Evolutionary conservation across 2,329 filamentous ascomycete species (phyloP).

Genomic region (Dactylellina leptospora): DNA sequence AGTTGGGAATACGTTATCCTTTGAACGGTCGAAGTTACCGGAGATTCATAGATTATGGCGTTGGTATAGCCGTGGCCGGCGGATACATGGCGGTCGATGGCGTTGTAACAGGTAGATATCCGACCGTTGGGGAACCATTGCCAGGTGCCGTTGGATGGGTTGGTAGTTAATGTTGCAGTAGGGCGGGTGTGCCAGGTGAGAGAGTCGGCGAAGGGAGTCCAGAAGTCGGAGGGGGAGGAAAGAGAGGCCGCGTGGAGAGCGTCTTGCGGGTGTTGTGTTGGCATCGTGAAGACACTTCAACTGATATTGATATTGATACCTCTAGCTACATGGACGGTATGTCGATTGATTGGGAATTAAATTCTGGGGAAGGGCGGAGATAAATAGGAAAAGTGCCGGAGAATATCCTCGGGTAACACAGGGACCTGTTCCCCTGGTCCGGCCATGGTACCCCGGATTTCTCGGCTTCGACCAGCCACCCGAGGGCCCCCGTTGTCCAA

Average conservation of each 20-base stretch:
- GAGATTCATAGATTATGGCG: slow-evolving; percentile 87
- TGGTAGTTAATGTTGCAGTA: slow-evolving; percentile 67
- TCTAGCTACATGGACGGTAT: too few relatives aligned
- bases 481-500: not conserved
- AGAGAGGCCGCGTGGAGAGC: slow-evolving; percentile 69
- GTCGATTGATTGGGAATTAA: not conserved
- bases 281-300: slow-evolving; percentile 9
- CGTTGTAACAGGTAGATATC: slow-evolving; percentile 92
- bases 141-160: slow-evolving; percentile 72
- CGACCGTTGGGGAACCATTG: slow-evolving; percentile 89
- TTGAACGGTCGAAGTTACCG: slow-evolving; percentile 77
- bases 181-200: slow-evolving; percentile 84
- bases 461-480: not conserved
- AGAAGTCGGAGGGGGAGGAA: slow-evolving; percentile 75
- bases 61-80: slow-evolving; percentile 76
- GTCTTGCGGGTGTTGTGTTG: slow-evolving; percentile 62
- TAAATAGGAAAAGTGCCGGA: slow-evolving; percentile 10
- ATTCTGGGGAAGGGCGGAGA: not conserved
- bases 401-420: slow-evolving; percentile 43
- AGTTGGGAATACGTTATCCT: slow-evolving; percentile 78
- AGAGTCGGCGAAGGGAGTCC: slow-evolving; percentile 76
- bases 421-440: slow-evolving; percentile 33
- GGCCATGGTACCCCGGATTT: slow-evolving; percentile 48
- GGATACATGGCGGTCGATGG: slow-evolving; percentile 85
- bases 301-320: too few relatives aligned